These are phyloP conservation scores for Strobilomyces echinocephalus DNA, from an alignment of 768 basidiomycete genomes.

Conservation along the genomic window DNA sequence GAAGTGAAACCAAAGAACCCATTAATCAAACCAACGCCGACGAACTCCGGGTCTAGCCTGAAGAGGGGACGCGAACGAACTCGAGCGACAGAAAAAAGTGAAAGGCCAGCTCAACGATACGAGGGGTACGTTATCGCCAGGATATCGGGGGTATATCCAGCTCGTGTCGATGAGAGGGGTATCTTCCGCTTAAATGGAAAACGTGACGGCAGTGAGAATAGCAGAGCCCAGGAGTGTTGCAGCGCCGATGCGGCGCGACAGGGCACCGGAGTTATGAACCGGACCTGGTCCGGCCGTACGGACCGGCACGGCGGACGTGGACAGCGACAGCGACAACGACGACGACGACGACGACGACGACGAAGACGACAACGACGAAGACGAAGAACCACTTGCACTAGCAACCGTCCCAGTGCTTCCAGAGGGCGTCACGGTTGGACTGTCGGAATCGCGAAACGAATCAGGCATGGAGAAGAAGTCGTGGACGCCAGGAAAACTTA, in stretches of 20 bases:
- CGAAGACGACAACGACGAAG: no score
- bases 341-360: no score
- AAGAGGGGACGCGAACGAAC: neutral
- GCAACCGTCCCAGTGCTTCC: neutral
- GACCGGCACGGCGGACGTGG: slow-evolving; percentile 15
- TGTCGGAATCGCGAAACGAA: slow-evolving; percentile 3
- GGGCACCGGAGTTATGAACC: slow-evolving; percentile 20
- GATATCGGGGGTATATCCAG: slow-evolving; percentile 31
- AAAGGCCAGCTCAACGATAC: slow-evolving; percentile 12
- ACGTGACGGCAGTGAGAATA: slow-evolving; percentile 18
- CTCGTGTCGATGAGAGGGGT: slow-evolving; percentile 22
- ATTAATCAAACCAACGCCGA: slow-evolving; percentile 5
- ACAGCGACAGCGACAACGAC: neutral
- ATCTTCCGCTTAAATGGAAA: slow-evolving; percentile 20
- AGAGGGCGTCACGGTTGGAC: slow-evolving; percentile 1
- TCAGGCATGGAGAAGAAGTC: neutral
- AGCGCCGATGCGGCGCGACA: slow-evolving; percentile 21
- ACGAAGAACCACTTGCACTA: neutral
- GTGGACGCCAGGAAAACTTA: neutral
- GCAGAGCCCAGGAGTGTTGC: slow-evolving; percentile 21
- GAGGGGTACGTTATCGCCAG: slow-evolving; percentile 19
- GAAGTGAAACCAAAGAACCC: slow-evolving; percentile 4
- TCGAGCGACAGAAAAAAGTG: neutral
- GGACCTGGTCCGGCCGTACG: slow-evolving; percentile 35
- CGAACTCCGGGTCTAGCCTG: slow-evolving; percentile 13